Percentiles rank a stretch among this genome's conserved stretches.
phyloP scores from a whole-genome alignment of 2,329 filamentous ascomycete species.

The Plenodomus biglobosus region DNA sequence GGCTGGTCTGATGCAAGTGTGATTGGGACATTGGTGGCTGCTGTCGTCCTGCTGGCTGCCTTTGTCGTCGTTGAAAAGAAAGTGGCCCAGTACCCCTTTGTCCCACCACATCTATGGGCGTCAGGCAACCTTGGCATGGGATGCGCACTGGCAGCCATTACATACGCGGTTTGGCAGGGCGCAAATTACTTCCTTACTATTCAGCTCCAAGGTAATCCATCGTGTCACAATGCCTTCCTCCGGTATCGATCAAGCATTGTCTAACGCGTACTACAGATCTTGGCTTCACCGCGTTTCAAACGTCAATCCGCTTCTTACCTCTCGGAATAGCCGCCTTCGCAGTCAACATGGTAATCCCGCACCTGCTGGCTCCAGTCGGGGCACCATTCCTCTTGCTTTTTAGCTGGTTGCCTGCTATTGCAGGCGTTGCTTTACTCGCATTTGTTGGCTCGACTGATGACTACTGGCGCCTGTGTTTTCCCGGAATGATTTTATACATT shows the following conservation, averaged over 20 bases:
- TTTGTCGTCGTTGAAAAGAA: slow-evolving; percentile 1
- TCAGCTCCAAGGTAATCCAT: too few relatives aligned
- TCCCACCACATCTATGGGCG: too few relatives aligned
- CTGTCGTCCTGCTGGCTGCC: neutral
- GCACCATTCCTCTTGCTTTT: too few relatives aligned
- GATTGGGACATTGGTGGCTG: slow-evolving; percentile 1
- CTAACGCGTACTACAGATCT: too few relatives aligned
- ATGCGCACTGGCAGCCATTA: slow-evolving; percentile 5
- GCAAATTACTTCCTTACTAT: slow-evolving; percentile 6
- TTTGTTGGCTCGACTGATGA: too few relatives aligned
- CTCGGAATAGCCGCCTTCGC: slow-evolving; percentile 3
- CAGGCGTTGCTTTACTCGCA: slow-evolving; percentile 3
- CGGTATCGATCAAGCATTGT: too few relatives aligned
- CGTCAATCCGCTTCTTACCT: slow-evolving; percentile 5
- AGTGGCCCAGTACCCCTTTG: too few relatives aligned
- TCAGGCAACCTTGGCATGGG: too few relatives aligned
- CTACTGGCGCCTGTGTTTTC: slow-evolving; percentile 6
- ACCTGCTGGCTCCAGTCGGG: too few relatives aligned
- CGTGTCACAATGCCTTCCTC: too few relatives aligned
- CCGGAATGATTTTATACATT: neutral
- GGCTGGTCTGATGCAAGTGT: slow-evolving; percentile 2
- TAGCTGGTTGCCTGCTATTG: slow-evolving; percentile 4
- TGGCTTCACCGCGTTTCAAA: slow-evolving; percentile 4
- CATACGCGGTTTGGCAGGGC: slow-evolving; percentile 5
- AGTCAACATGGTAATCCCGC: too few relatives aligned